Conservation (phyloP, 192 early-diverging fungal species). For the Coemansia sp. region DNA sequence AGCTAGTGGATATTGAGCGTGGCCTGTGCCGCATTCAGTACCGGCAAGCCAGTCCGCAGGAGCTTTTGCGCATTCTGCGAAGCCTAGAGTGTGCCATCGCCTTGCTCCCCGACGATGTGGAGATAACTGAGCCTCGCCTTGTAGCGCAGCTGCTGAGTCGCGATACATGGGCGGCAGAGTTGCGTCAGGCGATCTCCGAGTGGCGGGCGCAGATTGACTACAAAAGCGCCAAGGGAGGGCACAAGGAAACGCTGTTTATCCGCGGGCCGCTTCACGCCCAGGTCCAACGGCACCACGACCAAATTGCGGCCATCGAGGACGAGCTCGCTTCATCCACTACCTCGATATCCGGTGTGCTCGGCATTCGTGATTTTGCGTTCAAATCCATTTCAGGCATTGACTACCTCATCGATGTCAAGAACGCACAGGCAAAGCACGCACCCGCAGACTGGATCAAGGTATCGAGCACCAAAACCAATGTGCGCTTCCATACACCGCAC, state of each 20-base stretch:
- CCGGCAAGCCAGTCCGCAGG: conserved; percentile 71
- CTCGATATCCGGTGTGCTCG: conserved; percentile 50
- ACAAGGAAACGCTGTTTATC: conserved; percentile 60
- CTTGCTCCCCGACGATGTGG: conserved; percentile 6
- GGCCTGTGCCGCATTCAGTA: conserved; percentile 85
- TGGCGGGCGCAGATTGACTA: conserved; percentile 48
- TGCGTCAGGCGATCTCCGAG: conserved; percentile 23
- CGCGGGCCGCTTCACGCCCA: conserved; percentile 51
- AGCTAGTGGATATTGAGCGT: conserved; percentile 89
- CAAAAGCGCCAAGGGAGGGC: conserved; percentile 44
- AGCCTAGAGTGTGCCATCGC: conserved; percentile 52
- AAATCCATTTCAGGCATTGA: conserved; percentile 65
- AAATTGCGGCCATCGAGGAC: conserved; percentile 53
- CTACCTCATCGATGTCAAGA: conserved; percentile 72
- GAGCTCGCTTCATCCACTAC: conserved; percentile 54
- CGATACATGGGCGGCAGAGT: conserved; percentile 40
- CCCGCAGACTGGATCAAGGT: conserved; percentile 74
- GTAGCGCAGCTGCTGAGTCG: conserved; percentile 27
- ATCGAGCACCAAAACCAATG: conserved; percentile 37
- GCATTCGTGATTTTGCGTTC: conserved; percentile 54
- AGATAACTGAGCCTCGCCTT: conserved; percentile 17
- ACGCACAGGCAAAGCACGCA: conserved; percentile 51
- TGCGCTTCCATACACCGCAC: conserved; percentile 29
- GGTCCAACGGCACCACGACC: conserved; percentile 44
- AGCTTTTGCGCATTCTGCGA: conserved; percentile 69